Base-by-base conservation (phyloP, 441 rosid genomes). In the Adansonia grandidieri region DNA sequence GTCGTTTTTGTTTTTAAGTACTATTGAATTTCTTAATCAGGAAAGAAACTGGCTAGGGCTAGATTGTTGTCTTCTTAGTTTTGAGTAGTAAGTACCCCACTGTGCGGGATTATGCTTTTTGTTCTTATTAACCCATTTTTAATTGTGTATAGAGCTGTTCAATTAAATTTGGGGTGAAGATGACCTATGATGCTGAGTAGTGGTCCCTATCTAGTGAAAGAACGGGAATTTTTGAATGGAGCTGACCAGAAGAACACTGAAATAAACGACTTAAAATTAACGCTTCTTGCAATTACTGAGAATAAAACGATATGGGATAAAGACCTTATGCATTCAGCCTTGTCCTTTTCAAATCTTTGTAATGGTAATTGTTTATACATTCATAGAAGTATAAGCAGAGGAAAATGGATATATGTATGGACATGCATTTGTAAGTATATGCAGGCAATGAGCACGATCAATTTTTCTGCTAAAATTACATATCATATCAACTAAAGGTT, bases 401-500 rank as follows among this genome's bases (percentile, higher is more conserved):
- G 22, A 42, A 66, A n/a, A 10, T 42, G 24, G 71, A 42, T 66
- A 9, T 42, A 66, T 8, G 14, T 42, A 65, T n/a, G 71, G 51
- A 42, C 24, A 42, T 66, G 15, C 8, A n/a, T 37, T 37, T 40
- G 13, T 40, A 9, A 65, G 7, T 65, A 8, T 40, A 8, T 44
- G 53, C 71, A 9, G 28, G 24, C 32, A 67, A 67, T 44, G 19
- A 9, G 19, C 74, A 6, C 11, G 15, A 56, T 45, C 60, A 14
- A 68, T 24, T 51, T 65, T 77, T 67, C 78, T 48, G 40, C 32
- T n/a, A 67, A 45, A 67, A 44, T 28, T 71, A 9, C 15, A 6
- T 71, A 9, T 51, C 24, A 28, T 9, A 48, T 71, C 58, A 71
- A 71, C 75, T 71, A 53, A 71, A 72, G n/a, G 17, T 17, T 37